Evolutionary conservation across 768 basidiomycete genomes (phyloP).

Genomic region (Arthromyces matolae): DNA sequence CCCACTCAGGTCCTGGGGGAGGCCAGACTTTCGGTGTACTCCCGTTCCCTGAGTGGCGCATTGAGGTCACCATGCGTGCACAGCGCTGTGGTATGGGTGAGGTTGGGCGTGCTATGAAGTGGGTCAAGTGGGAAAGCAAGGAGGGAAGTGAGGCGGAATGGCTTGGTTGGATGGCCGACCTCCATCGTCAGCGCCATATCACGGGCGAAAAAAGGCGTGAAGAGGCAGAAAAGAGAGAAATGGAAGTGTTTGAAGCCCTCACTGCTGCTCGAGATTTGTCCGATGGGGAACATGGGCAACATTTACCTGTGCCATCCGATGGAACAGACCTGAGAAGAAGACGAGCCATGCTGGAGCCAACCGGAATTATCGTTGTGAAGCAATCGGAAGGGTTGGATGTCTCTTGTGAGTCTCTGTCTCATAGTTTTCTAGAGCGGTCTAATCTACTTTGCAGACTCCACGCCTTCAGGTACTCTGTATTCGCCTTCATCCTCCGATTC

Average conservation of each 20-base stretch:
- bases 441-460: conserved; percentile 7
- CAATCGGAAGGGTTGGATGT: not conserved
- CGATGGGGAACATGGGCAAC: conserved; percentile 7
- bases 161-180: conserved; percentile 62
- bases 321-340: conserved; percentile 13
- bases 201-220: conserved; percentile 16
- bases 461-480: conserved; percentile 20
- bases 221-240: conserved; percentile 1
- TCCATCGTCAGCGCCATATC: conserved; percentile 33
- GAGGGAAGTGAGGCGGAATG: conserved; percentile 60
- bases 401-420: not conserved
- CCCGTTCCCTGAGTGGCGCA: conserved; percentile 68
- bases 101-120: conserved; percentile 51
- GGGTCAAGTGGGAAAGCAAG: conserved; percentile 32
- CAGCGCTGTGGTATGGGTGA: conserved; percentile 56
- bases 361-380: conserved; percentile 22
- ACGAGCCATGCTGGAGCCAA: conserved; percentile 27
- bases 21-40: conserved; percentile 34
- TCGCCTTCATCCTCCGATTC: conserved; percentile 34
- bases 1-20: conserved; percentile 10
- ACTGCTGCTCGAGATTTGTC: conserved; percentile 1
- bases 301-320: not conserved
- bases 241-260: conserved; percentile 7
- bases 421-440: not conserved
- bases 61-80: conserved; percentile 45